Base-by-base conservation (phyloP, 1,284 basidiomycete genomes). In the Puccinia coronata region DNA sequence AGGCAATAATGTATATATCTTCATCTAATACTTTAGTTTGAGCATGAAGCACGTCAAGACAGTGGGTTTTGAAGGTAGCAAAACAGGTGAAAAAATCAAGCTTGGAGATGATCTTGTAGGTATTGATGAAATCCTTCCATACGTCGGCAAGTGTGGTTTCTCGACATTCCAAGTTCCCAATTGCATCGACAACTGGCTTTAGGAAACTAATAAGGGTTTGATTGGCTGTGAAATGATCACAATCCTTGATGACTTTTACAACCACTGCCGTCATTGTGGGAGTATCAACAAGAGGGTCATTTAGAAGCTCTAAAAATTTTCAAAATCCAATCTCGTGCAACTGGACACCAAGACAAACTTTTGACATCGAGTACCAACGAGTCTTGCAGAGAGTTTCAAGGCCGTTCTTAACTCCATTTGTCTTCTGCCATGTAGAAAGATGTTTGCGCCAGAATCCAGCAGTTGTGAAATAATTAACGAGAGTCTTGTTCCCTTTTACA, bases 381-480 rank as follows among this genome's bases (percentile, higher is more conserved):
- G 61, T 65, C 25, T 65, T 34, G 25, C 61, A 65, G 31, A 39
- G 34, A 36, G 31, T 65, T 65, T 36, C 4, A 12, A 65, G 61
- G 9, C 61, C 34, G 28, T 16, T 11, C 9, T 39, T 39, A 65
- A 65, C 20, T 36, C 20, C 6, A n/a, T 65, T 65, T 3, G 3
- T 39, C 34, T 39, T 65, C 25, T 39, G 34, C 61, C 61, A 65
- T 1, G 8, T 20, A 51, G 8, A 2, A 8, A 70, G 43, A n/a
- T 70, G 43, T 31, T 70, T 39, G 16, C 67, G 25, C 67, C 67
- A 70, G 67, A 70, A 70, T 51, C 67, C 67, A 49, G 43, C 39
- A 0, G 43, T 49, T 36, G 43, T 49, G 43, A 70, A 51, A 31
- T 70, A 70, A n/a, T 49, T 70, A 2, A 70, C 67, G 34, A 70